Conservation (phyloP, 2,329 filamentous ascomycete species). For the Spiromastix sp. region DNA sequence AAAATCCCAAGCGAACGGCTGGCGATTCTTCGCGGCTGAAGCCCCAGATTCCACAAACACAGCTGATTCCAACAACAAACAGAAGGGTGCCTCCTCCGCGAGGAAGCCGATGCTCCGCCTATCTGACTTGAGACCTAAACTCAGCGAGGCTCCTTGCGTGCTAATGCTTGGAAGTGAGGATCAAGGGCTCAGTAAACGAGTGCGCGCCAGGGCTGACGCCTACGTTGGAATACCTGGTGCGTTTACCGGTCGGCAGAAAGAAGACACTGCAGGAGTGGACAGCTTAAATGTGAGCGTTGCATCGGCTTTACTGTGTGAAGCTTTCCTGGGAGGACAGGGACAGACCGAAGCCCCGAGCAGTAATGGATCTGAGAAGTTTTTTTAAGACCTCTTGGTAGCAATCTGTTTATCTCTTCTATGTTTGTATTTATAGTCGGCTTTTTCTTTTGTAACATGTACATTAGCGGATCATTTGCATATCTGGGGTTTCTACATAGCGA, state of each 20-base stretch:
- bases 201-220: slow-evolving; percentile 56
- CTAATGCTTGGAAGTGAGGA: slow-evolving; percentile 78
- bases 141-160: slow-evolving; percentile 56
- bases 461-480: no score
- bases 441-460: no score
- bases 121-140: slow-evolving; percentile 19
- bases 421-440: no score
- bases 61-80: slow-evolving; percentile 23
- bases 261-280: slow-evolving; percentile 53
- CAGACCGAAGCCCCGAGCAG: slow-evolving; percentile 12
- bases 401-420: no score
- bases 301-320: slow-evolving; percentile 55
- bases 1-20: slow-evolving; percentile 58
- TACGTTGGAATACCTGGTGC: slow-evolving; percentile 52
- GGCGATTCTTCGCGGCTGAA: slow-evolving; percentile 72
- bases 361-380: not conserved
- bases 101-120: slow-evolving; percentile 7
- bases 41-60: slow-evolving; percentile 25
- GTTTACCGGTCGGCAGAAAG: slow-evolving; percentile 24
- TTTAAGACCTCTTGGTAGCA: no score
- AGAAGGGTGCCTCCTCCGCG: slow-evolving; percentile 12
- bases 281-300: slow-evolving; percentile 92
- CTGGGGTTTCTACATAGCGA: no score
- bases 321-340: slow-evolving; percentile 27
- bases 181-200: slow-evolving; percentile 54